Percentiles rank a stretch among this genome's conserved stretches.
Evolutionary conservation across 2,329 filamentous ascomycete species (phyloP).

Genomic region (Alternaria solani): DNA sequence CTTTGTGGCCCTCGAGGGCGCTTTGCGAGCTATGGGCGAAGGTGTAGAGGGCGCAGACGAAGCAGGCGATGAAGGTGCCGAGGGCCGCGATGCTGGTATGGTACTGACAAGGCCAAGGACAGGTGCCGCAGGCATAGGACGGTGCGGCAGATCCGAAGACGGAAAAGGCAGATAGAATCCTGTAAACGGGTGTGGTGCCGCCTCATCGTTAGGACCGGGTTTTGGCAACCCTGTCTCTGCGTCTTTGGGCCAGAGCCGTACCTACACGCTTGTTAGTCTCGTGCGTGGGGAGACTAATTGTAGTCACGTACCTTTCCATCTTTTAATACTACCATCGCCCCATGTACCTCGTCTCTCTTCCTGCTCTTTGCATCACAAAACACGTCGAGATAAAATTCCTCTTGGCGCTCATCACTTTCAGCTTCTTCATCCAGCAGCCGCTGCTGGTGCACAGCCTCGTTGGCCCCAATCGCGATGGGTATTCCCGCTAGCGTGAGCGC

Average conservation of each 20-base stretch:
- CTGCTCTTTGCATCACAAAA: constrained; percentile 51
- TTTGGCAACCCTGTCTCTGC: constrained; percentile 38
- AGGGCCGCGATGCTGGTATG: constrained; percentile 37
- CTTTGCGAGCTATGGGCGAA: constrained; percentile 1
- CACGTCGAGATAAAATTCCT: constrained; percentile 61
- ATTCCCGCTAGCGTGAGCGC: constrained; percentile 53
- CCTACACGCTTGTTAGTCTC: constrained; percentile 26
- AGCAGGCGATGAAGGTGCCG: constrained; percentile 7
- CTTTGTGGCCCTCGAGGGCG: constrained; percentile 23
- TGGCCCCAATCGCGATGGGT: constrained; percentile 58
- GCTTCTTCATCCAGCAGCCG: constrained; percentile 58
- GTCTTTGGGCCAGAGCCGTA: constrained; percentile 50
- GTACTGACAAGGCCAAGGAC: constrained; percentile 61
- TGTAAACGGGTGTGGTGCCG: constrained; percentile 57
- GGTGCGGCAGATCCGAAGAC: constrained; percentile 51
- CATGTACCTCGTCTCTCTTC: constrained; percentile 53
- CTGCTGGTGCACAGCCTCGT: constrained; percentile 60
- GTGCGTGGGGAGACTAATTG: neutral
- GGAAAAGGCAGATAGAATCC: constrained; percentile 61
- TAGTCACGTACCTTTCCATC: constrained; percentile 53
- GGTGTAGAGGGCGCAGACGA: constrained; percentile 47
- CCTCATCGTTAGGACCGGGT: constrained; percentile 25
- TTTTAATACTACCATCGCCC: constrained; percentile 54
- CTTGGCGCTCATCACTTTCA: constrained; percentile 57
- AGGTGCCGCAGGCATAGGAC: constrained; percentile 45